These are phyloP conservation scores for Suillus luteus DNA, from an alignment of 768 basidiomycete genomes.

Conservation along the genomic window DNA sequence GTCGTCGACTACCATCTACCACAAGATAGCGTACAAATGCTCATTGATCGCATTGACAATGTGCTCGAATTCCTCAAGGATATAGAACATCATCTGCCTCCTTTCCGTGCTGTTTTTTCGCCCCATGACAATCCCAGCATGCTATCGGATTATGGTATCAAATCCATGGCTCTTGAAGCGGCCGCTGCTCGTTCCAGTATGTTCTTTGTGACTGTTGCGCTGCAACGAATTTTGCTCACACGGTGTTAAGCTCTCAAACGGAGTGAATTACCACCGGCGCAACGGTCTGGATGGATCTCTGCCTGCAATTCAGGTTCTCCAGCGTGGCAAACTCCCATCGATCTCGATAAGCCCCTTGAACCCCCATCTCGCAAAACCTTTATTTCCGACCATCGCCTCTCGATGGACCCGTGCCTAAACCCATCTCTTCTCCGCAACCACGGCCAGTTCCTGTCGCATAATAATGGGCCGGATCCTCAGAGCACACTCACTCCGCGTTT, in stretches of 20 bases:
- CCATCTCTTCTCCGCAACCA: constrained; percentile 42
- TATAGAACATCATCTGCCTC: constrained; percentile 32
- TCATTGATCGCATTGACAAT: constrained; percentile 11
- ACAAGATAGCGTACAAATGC: background rate
- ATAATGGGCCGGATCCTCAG: constrained; percentile 48
- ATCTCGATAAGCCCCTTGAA: constrained; percentile 20
- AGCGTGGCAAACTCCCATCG: constrained; percentile 32
- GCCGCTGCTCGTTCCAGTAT: constrained; percentile 31
- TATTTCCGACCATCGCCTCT: constrained; percentile 35
- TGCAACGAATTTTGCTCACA: background rate
- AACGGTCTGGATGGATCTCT: constrained; percentile 25
- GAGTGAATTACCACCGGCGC: constrained; percentile 37
- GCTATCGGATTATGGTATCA: constrained; percentile 29
- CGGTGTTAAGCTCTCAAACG: constrained; percentile 27
- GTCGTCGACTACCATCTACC: constrained; percentile 21
- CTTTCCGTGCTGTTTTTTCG: constrained; percentile 33
- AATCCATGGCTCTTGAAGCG: constrained; percentile 26
- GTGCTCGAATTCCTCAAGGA: constrained; percentile 29
- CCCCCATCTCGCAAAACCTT: constrained; percentile 27
- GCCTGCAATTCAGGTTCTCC: constrained; percentile 29
- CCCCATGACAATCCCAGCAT: constrained; percentile 33
- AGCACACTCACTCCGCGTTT: constrained; percentile 50
- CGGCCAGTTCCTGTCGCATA: constrained; percentile 53
- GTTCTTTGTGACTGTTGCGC: constrained; percentile 4
- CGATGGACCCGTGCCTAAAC: constrained; percentile 42